Conservation (phyloP, 148 eudicot species). For the Pouteria glomerata region DNA sequence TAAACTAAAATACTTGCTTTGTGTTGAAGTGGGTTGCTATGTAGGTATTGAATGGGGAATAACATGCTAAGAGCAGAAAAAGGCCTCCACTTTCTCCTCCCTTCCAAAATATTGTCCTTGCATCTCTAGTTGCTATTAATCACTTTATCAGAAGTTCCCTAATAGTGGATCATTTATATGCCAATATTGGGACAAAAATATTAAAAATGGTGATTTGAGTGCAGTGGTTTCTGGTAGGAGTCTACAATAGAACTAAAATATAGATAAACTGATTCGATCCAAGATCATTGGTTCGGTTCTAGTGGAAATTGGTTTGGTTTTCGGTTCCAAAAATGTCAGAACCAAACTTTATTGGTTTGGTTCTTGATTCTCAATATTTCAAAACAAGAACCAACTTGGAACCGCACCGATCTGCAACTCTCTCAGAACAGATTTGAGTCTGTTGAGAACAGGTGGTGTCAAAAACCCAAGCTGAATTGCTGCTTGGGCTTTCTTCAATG, state of each 20-base stretch:
- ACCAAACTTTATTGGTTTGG: too few relatives aligned
- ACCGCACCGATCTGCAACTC: too few relatives aligned
- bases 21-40: not conserved
- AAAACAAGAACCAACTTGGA: too few relatives aligned
- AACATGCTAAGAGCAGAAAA: not conserved
- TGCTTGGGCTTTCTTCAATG: slow-evolving; percentile 78
- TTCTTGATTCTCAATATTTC: too few relatives aligned
- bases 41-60: not conserved
- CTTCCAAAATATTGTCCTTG: not conserved
- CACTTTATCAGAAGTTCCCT: not conserved
- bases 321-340: too few relatives aligned
- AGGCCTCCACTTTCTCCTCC: not conserved
- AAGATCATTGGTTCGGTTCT: too few relatives aligned
- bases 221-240: too few relatives aligned
- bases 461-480: slow-evolving; percentile 80
- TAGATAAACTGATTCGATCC: too few relatives aligned
- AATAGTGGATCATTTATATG: not conserved
- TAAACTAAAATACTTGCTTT: not conserved
- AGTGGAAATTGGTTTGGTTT: too few relatives aligned
- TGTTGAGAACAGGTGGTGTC: slow-evolving; percentile 56
- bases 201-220: too few relatives aligned
- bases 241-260: too few relatives aligned
- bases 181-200: not conserved
- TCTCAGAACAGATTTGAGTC: too few relatives aligned
- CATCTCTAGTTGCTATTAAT: not conserved